phyloP scores from a whole-genome alignment of 208 protist species.

The Leishmania aethiopica region DNA sequence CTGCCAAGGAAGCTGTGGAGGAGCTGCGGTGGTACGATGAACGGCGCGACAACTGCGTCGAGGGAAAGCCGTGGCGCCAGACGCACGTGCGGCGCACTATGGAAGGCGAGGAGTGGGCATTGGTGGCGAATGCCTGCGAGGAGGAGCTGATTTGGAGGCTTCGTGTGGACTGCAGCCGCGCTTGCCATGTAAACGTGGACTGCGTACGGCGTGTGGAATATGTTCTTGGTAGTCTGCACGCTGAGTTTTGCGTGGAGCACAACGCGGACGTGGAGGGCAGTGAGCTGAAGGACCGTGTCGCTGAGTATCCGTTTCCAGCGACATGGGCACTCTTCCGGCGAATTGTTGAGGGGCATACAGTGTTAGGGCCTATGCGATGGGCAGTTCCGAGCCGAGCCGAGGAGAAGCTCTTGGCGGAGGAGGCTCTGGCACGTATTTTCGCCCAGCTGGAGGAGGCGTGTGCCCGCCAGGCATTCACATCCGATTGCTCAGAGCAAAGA shows the following conservation, averaged over 20 bases:
- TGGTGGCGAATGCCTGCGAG: conserved; percentile 14
- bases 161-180: conserved; percentile 26
- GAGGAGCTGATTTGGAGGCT: conserved; percentile 35
- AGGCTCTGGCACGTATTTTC: conserved; percentile 20
- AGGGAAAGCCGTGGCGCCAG: background rate
- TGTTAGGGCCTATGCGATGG: background rate
- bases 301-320: conserved; percentile 19
- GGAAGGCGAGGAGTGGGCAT: conserved; percentile 34
- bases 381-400: background rate
- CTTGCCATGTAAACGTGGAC: conserved; percentile 43
- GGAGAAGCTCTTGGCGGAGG: conserved; percentile 1
- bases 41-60: conserved; percentile 9
- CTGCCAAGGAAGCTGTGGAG: background rate
- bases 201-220: conserved; percentile 29
- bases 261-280: conserved; percentile 33
- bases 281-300: conserved; percentile 12
- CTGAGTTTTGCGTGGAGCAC: conserved; percentile 39
- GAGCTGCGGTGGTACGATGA: conserved; percentile 20
- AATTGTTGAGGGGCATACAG: background rate
- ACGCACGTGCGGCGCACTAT: conserved; percentile 11
- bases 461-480: background rate
- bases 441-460: conserved; percentile 21
- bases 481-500: background rate
- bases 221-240: conserved; percentile 36
- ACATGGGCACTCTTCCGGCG: conserved; percentile 10